Percentiles rank a stretch among this genome's conserved stretches.
Evolutionary conservation across 306 rosid genomes (phyloP).

Genomic region (Vigna reflexopilosa): DNA sequence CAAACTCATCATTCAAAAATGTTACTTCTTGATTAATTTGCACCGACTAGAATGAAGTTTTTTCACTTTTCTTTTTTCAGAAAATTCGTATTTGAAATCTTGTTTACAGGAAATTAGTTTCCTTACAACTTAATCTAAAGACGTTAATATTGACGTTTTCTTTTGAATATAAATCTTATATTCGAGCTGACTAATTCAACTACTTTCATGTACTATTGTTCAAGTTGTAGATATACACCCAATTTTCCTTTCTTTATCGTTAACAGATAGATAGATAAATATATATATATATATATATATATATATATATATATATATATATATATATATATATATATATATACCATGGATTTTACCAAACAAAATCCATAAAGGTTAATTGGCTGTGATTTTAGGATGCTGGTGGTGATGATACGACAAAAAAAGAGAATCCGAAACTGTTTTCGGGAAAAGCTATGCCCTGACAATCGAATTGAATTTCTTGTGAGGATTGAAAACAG

Average conservation of each 20-base stretch:
- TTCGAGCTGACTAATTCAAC: conserved; percentile 41
- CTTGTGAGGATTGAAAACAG: conserved; percentile 8
- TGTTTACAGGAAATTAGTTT: not conserved
- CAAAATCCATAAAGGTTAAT: not conserved
- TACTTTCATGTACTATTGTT: not conserved
- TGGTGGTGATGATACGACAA: not conserved
- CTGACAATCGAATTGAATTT: conserved; percentile 17
- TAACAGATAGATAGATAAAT: not conserved
- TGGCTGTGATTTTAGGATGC: not conserved
- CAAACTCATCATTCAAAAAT: not conserved
- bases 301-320: not conserved
- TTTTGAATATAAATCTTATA: conserved; percentile 30
- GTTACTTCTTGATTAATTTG: not conserved
- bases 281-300: not conserved
- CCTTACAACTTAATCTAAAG: not conserved
- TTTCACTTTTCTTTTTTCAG: not conserved
- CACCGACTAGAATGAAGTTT: not conserved
- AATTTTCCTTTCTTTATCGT: not conserved
- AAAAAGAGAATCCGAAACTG: conserved; percentile 20
- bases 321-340: not conserved
- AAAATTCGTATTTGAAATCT: not conserved
- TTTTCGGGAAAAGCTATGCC: conserved; percentile 12
- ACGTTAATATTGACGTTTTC: conserved; percentile 31
- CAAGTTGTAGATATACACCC: conserved; percentile 2
- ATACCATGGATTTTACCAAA: not conserved